Evolutionary conservation across 176 grass and related monocot genomes (phyloP), one percentile per base, ranked within the genome.

Genomic region (Oryza australiensis): DNA sequence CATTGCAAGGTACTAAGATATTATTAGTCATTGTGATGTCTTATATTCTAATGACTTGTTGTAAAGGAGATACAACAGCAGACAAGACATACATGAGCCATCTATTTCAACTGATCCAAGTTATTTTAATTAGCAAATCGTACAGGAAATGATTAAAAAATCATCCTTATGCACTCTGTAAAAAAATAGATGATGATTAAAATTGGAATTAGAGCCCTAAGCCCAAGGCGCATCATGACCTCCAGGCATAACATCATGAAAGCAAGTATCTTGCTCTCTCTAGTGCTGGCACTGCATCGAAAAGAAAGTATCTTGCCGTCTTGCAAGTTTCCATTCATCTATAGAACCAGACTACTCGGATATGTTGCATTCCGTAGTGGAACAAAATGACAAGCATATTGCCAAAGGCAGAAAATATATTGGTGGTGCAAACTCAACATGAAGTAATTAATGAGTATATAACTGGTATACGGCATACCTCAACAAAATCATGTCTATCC

Each of bases 401-500:
- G 13, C 22, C 55, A 5, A 29, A 79, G 29, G 18, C 35, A 80
- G 27, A 15, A 26, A 15, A 26, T 81, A 28, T 35, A 24, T 23
- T 70, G 20, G 11, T 3, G 2, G 34, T 12, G 5, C 30, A 67
- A 81, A 66, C 29, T 68, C 33, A 89, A 46, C 5, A 73, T 4
- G 0, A 82, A 68, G 26, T 37, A 48, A 51, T 68, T 3, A 80
- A 33, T 12, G 11, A 62, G 64, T 81, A 70, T 13, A 78, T 65
- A 83, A 66, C 23, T 34, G 73, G 51, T 51, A 85, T 91, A 95
- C 96, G 81, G 51, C 66, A 85, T 95, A 95, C 96, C 93, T 99
- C 96, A 38, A 99, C 87, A 90, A 99, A 99, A 85, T 93, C 91
- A 88, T 95, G 91, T 80, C 74, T 75, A 86, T 99, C 96, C 84